phyloP scores from a whole-genome alignment of 352 stramenopile species.

The Globisporangium nagaii region DNA sequence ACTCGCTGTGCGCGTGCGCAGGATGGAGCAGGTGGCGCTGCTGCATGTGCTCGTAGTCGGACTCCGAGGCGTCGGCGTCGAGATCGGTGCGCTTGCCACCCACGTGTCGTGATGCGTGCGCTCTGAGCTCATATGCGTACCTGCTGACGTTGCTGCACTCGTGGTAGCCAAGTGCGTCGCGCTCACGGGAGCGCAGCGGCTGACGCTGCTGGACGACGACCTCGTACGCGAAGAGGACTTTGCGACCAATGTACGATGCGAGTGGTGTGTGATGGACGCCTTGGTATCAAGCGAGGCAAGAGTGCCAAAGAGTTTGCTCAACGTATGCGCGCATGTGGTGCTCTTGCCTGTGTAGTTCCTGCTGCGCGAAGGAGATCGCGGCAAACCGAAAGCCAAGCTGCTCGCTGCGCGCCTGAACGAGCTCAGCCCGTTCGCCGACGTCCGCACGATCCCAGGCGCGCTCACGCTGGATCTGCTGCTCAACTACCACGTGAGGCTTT shows the following conservation, averaged over 20 bases:
- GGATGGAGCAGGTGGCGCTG: slow-evolving; percentile 33
- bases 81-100: slow-evolving; percentile 22
- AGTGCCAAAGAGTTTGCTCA: no score
- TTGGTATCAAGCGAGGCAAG: background rate
- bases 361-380: slow-evolving; percentile 20
- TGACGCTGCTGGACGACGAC: slow-evolving; percentile 43
- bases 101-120: background rate
- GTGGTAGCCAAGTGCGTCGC: slow-evolving; percentile 38
- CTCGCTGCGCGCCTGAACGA: slow-evolving; percentile 22
- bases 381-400: slow-evolving; percentile 26
- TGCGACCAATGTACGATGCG: slow-evolving; percentile 17
- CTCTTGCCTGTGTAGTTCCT: slow-evolving; percentile 21
- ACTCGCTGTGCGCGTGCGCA: slow-evolving; percentile 1
- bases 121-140: no score
- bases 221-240: slow-evolving; percentile 32
- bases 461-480: slow-evolving; percentile 33
- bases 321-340: no score
- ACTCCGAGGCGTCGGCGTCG: slow-evolving; percentile 31
- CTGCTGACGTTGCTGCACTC: no score
- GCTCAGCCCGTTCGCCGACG: slow-evolving; percentile 19
- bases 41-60: slow-evolving; percentile 43
- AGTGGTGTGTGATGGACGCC: no score
- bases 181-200: slow-evolving; percentile 24
- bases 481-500: slow-evolving; percentile 30
- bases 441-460: slow-evolving; percentile 23